Evolutionary conservation across 2,329 filamentous ascomycete genomes (phyloP).

Genomic region (Fusarium sp.): DNA sequence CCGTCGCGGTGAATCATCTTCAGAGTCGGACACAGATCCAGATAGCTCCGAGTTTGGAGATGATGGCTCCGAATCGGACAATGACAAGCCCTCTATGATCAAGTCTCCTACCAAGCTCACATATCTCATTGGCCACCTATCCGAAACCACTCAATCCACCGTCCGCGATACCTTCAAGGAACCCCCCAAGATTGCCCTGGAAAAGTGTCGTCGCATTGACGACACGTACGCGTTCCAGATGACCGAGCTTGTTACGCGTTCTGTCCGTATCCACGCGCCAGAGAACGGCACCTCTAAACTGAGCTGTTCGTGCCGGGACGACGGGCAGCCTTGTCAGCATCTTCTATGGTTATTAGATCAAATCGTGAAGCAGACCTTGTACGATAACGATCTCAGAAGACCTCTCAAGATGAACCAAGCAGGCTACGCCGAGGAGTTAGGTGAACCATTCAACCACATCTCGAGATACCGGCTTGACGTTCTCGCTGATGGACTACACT

Average conservation of each 20-base stretch:
- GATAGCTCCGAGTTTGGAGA: constrained; percentile 31
- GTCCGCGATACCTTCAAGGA: constrained; percentile 58
- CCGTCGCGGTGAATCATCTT: constrained; percentile 41
- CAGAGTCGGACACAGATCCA: constrained; percentile 41
- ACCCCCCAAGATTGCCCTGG: constrained; percentile 59
- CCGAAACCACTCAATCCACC: constrained; percentile 48
- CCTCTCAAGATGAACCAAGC: constrained; percentile 54
- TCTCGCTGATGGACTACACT: constrained; percentile 62
- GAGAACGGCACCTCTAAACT: constrained; percentile 53
- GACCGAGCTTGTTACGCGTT: constrained; percentile 62
- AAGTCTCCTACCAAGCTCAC: constrained; percentile 53
- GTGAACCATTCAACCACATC: constrained; percentile 59
- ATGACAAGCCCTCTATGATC: constrained; percentile 45
- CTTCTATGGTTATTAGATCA: constrained; percentile 65
- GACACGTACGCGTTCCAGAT: constrained; percentile 65
- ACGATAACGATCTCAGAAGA: constrained; percentile 49
- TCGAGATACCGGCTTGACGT: constrained; percentile 61
- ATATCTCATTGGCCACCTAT: constrained; percentile 54
- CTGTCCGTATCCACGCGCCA: constrained; percentile 58
- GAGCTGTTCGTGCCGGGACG: constrained; percentile 57
- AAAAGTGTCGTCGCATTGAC: constrained; percentile 59
- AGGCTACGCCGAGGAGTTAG: constrained; percentile 58
- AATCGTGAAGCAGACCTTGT: constrained; percentile 58
- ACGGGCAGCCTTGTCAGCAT: constrained; percentile 57
- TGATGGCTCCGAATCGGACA: constrained; percentile 48